Evolutionary conservation across 257 asterid species (phyloP), one percentile per base, ranked within the genome.

Genomic region (Paraleonurus japonicus): DNA sequence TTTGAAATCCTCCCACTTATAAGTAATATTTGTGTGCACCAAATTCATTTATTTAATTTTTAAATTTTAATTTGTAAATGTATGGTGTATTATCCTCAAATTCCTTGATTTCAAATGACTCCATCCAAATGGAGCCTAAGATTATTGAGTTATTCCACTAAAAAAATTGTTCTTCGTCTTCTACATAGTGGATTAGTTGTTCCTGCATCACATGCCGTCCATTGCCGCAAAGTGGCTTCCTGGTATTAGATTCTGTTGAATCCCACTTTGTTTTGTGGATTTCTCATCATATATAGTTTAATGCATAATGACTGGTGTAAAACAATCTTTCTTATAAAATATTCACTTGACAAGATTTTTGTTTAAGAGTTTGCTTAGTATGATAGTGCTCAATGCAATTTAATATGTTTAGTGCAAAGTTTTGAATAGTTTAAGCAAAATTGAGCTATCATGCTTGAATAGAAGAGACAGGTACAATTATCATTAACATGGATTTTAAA

Each of bases 211-310:
- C 22, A 62, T 61, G 53, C 67, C 32, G 12, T n/a, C 74, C 81
- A 76, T 76, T 76, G 73, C 68, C 57, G 76, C 76, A 70, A 76
- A 70, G 76, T 69, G 27, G 69, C 33, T 33, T 2, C 16, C 9
- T 57, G 20, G 74, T 22, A 37, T 35, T 16, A 24, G 19, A 37
- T 70, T 39, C 23, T 19, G 27, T 16, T 27, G 12, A 26, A 50
- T 61, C 58, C 79, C 75, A 67, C 63, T 61, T 33, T 3, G 23
- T 4, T 20, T 9, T 20, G 8, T 68, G 64, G 15, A 48, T 3
- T 45, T 61, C 62, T 33, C 6, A 48, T 67, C n/a, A 12, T 59
- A 10, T 47, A 22, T 48, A 13, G 35, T 59, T 51, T 61, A 68
- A 57, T 75, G 65, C 47, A 67, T 11, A 45, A 45, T 22, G 68